Evolutionary conservation across 2,329 filamentous ascomycete genomes (phyloP), one percentile per base, ranked within the genome.

Genomic region (Domatiomyces globalis): DNA sequence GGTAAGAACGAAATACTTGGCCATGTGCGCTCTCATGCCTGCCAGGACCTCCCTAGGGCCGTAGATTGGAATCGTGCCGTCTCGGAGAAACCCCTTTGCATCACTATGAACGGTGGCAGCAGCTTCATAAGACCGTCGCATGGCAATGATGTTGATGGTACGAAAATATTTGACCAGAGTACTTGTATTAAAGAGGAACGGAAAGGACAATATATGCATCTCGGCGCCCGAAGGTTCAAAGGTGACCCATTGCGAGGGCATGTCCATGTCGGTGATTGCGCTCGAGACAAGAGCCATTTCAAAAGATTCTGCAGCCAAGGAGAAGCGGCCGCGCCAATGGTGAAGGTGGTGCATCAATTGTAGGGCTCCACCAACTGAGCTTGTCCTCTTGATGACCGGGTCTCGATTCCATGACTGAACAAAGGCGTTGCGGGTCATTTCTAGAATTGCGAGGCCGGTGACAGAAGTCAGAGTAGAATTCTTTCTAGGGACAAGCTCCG

Each of bases 121-220:
- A 56, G 81, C 77, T 61, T 92, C 85, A 60, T 83, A 88, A 15
- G 83, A 78, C 52, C 81, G 79, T 58, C 83, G 86, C 90, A 96
- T 96, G 15, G 78, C 77, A 0, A 85, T 80, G 61, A 92, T 87
- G 63, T 95, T 95, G 62, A 95, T 82, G 3, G 87, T 80, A 17
- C 90, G 82, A 65, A 96, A 95, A 64, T 88, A 94, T 0, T 80
- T 81, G 2, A 94, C 83, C 2, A 94, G 70, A 1, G 80, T 79
- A 0, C 81, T 75, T 0, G 82, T 76, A 18, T 77, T 80, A 61
- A 95, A 95, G 0, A 96, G 73, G 62, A 84, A 94, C 0, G 86
- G 80, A 56, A 84, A 87, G 53, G 88, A 82, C 2, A 96, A 71
- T 0, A 96, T 70, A 65, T 95, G 88, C 19, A 82, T 70, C 25